These are phyloP conservation scores for Isatis tinctoria DNA, from an alignment of 345 rosid species.

Conservation along the genomic window DNA sequence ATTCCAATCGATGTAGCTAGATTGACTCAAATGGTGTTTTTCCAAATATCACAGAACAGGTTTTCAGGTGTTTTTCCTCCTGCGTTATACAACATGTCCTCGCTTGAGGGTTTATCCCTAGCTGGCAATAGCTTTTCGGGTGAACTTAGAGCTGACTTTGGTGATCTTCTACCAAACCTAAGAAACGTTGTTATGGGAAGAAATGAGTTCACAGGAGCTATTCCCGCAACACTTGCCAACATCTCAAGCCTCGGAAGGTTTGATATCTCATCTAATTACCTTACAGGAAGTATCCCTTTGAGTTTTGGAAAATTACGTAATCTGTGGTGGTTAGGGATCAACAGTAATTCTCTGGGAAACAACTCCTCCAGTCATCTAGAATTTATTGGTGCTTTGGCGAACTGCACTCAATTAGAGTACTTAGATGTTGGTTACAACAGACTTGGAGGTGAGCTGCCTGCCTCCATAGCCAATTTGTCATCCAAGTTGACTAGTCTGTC, in stretches of 20 bases:
- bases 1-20: conserved; percentile 11
- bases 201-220: conserved; percentile 19
- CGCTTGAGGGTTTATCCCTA: conserved; percentile 3
- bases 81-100: conserved; percentile 21
- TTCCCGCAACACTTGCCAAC: conserved; percentile 22
- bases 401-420: conserved; percentile 19
- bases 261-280: conserved; percentile 6
- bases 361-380: background rate
- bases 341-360: background rate
- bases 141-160: conserved; percentile 19
- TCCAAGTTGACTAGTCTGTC: conserved; percentile 1
- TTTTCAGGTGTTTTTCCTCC: conserved; percentile 33
- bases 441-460: conserved; percentile 27
- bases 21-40: conserved; percentile 10
- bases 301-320: conserved; percentile 13
- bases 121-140: conserved; percentile 15
- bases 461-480: conserved; percentile 26
- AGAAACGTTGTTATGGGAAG: background rate
- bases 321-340: conserved; percentile 13
- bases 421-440: conserved; percentile 22
- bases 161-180: conserved; percentile 25
- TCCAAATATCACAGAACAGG: background rate
- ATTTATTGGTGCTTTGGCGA: conserved; percentile 7
- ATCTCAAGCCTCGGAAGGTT: conserved; percentile 26
- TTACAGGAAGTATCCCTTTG: conserved; percentile 21